Evolutionary conservation across 2,329 filamentous ascomycete genomes (phyloP).

Genomic region (Sporothrix mexicana): DNA sequence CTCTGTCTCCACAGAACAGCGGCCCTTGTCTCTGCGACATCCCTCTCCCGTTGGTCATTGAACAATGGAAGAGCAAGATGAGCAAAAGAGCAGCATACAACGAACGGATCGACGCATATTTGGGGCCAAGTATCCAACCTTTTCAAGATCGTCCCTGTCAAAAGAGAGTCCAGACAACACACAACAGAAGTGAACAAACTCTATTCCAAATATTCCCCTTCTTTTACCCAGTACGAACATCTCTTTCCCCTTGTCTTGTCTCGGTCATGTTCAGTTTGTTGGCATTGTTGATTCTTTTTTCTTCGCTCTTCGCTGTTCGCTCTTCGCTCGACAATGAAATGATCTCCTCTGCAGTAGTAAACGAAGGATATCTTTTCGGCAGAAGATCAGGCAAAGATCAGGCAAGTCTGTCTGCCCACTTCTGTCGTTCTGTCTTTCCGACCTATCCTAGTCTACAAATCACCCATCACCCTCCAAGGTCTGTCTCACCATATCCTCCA

Average conservation of each 20-base stretch:
- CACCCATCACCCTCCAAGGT: too few species aligned
- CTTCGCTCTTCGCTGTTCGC: too few species aligned
- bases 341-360: background rate
- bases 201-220: background rate
- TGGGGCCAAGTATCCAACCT: too few species aligned
- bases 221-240: background rate
- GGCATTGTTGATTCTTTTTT: background rate
- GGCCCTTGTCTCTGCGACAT: background rate
- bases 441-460: background rate
- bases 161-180: background rate
- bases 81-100: background rate
- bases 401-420: background rate
- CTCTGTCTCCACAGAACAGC: background rate
- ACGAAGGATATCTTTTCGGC: constrained; percentile 12
- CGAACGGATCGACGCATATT: constrained; percentile 16
- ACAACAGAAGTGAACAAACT: background rate
- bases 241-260: background rate
- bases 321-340: background rate
- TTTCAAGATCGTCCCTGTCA: background rate
- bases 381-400: background rate
- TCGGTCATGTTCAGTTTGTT: background rate
- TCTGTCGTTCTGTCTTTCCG: background rate
- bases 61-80: background rate
- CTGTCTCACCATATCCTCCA: too few species aligned
- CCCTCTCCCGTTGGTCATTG: background rate